phyloP scores from a whole-genome alignment of 179 eudicot species.

The Gypsophila paniculata region DNA sequence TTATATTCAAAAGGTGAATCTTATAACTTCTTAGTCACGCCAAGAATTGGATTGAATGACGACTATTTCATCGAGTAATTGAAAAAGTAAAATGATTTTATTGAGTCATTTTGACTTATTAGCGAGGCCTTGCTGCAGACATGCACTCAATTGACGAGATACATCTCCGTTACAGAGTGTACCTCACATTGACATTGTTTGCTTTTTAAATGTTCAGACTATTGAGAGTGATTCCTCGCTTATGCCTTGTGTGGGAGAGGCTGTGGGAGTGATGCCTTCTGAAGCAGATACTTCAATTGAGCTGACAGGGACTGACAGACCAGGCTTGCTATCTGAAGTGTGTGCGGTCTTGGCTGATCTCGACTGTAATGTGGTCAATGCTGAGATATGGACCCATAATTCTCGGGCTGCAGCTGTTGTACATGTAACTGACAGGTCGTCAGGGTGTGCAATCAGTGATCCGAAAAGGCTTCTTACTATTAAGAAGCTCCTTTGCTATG shows the following conservation, averaged over 20 bases:
- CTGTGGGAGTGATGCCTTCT: conserved; percentile 69
- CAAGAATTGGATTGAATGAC: no score
- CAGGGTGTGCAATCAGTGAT: conserved; percentile 53
- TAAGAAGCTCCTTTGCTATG: conserved; percentile 52
- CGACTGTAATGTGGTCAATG: conserved; percentile 67
- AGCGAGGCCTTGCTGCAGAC: not conserved
- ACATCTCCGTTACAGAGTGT: not conserved
- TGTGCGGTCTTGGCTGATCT: conserved; percentile 73
- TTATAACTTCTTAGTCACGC: not conserved
- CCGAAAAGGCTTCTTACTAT: conserved; percentile 53
- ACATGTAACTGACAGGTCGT: conserved; percentile 55
- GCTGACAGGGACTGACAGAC: conserved; percentile 82
- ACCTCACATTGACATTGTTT: conserved; percentile 3
- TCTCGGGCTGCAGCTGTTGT: conserved; percentile 76
- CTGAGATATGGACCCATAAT: conserved; percentile 92
- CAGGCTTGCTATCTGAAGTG: conserved; percentile 77
- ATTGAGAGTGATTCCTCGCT: conserved; percentile 58
- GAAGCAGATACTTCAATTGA: conserved; percentile 75
- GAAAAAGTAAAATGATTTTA: no score
- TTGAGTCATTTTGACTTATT: not conserved
- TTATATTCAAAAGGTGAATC: conserved; percentile 54
- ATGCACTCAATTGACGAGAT: not conserved
- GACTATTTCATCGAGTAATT: no score
- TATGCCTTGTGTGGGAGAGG: conserved; percentile 36
- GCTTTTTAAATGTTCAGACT: conserved; percentile 37